Conservation (phyloP, 805 yeast genomes). For the Teunomyces lycoperdinae region DNA sequence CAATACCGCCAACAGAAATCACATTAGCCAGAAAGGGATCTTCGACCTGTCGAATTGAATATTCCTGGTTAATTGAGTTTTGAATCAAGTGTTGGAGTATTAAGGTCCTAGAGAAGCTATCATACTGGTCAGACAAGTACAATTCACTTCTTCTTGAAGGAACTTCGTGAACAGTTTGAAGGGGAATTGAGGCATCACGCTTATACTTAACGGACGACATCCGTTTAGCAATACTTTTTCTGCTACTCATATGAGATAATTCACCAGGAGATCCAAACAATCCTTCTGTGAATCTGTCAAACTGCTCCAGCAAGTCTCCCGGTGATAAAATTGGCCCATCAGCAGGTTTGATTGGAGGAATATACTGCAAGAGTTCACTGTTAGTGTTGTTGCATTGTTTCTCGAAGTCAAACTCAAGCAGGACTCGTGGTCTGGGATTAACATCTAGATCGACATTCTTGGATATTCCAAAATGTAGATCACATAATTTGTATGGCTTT, state of each 20-base stretch:
- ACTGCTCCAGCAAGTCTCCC: constrained; percentile 1
- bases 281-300: constrained; percentile 14
- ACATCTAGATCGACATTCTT: neutral
- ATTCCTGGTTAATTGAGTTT: constrained; percentile 11
- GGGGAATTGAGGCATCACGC: constrained; percentile 4
- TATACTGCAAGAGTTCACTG: neutral
- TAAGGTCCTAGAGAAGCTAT: constrained; percentile 26
- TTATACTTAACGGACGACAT: constrained; percentile 8
- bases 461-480: neutral
- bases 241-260: constrained; percentile 5
- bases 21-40: constrained; percentile 28
- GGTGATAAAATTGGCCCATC: too few species aligned
- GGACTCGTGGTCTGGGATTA: neutral
- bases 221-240: constrained; percentile 2
- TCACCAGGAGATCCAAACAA: constrained; percentile 6
- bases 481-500: neutral
- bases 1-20: constrained; percentile 26
- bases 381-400: neutral
- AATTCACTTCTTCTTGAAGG: constrained; percentile 14
- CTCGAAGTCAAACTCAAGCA: neutral
- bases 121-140: constrained; percentile 16
- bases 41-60: constrained; percentile 19
- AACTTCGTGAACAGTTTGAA: constrained; percentile 11
- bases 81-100: constrained; percentile 23
- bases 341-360: neutral